Evolutionary conservation across 768 basidiomycete species (phyloP).

Genomic region (Phaffia tasmanica): DNA sequence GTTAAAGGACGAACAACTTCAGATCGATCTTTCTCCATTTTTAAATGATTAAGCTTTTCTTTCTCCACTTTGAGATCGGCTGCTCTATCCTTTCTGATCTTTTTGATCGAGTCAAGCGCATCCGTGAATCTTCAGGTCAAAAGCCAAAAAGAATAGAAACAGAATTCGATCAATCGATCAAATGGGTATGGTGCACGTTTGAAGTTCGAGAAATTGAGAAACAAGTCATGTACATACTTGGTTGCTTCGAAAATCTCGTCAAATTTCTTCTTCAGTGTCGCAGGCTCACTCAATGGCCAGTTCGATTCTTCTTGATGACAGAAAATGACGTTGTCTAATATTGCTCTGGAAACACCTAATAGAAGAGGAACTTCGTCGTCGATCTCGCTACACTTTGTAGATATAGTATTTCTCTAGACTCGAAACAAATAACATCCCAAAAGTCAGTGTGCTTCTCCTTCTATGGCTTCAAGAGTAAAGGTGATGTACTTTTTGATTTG

Average conservation of each 20-base stretch:
- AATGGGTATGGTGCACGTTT: background rate
- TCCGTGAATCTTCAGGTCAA: conserved; percentile 68
- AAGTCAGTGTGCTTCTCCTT: background rate
- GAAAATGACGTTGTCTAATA: conserved; percentile 97
- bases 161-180: too few species aligned
- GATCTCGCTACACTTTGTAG: conserved; percentile 95
- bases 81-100: conserved; percentile 75
- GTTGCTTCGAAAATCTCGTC: conserved; percentile 99
- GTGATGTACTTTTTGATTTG: conserved; percentile 61
- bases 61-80: conserved; percentile 88
- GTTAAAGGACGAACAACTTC: conserved; percentile 49
- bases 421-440: background rate
- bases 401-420: conserved; percentile 68
- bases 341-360: conserved; percentile 93
- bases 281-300: conserved; percentile 89
- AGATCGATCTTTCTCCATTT: conserved; percentile 70
- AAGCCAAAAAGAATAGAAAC: background rate
- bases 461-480: background rate
- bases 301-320: conserved; percentile 99
- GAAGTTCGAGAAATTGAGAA: background rate
- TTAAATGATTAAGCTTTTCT: conserved; percentile 65
- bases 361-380: conserved; percentile 85
- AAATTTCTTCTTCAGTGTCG: conserved; percentile 92
- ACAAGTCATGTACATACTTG: conserved; percentile 45
- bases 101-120: conserved; percentile 83